These are phyloP conservation scores for Chytriomyces sp. DNA, from an alignment of 192 early-diverging fungal genomes.

Conservation along the genomic window DNA sequence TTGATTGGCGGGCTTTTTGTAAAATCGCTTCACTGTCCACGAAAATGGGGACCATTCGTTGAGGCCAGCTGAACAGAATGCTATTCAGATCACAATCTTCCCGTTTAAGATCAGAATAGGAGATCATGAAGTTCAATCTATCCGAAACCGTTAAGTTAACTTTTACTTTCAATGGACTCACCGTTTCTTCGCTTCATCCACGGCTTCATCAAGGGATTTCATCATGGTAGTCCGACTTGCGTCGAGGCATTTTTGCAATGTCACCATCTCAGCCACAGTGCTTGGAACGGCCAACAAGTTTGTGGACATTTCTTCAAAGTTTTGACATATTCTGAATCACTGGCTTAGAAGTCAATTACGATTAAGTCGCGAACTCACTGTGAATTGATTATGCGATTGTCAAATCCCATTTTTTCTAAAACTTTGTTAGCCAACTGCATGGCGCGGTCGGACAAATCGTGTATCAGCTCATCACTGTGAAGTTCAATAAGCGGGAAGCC, in stretches of 20 bases:
- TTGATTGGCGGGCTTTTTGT: constrained; percentile 41
- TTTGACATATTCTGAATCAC: constrained; percentile 30
- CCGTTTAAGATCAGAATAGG: constrained; percentile 52
- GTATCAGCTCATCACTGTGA: constrained; percentile 57
- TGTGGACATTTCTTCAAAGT: constrained; percentile 54
- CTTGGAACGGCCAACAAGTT: constrained; percentile 45
- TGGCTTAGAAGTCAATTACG: not conserved
- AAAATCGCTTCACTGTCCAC: constrained; percentile 54
- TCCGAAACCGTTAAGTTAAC: not conserved
- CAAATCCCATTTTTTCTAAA: constrained; percentile 49
- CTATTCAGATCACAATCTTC: constrained; percentile 66
- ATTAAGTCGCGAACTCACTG: constrained; percentile 17
- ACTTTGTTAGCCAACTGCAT: constrained; percentile 45
- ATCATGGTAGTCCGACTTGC: constrained; percentile 42
- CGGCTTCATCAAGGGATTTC: constrained; percentile 52
- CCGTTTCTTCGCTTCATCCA: constrained; percentile 63
- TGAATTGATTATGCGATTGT: constrained; percentile 36
- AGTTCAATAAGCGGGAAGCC: constrained; percentile 57
- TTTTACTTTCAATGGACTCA: constrained; percentile 4
- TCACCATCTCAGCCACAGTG: constrained; percentile 65
- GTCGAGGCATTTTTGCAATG: constrained; percentile 59
- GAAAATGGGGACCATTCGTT: constrained; percentile 54
- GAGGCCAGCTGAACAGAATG: constrained; percentile 59
- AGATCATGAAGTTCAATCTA: constrained; percentile 64
- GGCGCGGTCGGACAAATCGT: constrained; percentile 49